These are phyloP conservation scores for Dactylella cylindrospora DNA, from an alignment of 2,329 filamentous ascomycete genomes.

Conservation along the genomic window DNA sequence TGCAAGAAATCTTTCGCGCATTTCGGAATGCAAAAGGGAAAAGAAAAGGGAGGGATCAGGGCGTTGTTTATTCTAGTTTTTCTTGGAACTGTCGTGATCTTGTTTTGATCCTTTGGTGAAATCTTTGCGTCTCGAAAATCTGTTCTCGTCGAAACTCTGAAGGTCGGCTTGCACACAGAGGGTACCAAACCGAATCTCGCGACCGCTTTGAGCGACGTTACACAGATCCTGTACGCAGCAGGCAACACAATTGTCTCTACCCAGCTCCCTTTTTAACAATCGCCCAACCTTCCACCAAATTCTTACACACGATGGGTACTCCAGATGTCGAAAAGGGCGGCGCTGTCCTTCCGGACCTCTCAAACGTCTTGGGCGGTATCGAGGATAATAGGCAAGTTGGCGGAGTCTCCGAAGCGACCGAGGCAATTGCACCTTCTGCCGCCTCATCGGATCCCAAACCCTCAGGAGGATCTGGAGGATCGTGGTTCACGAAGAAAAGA, in stretches of 20 bases:
- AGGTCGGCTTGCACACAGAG: not conserved
- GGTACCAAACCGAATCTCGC: no score
- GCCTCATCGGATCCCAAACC: constrained; percentile 10
- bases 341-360: constrained; percentile 20
- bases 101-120: not conserved
- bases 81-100: no score
- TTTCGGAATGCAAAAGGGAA: constrained; percentile 30
- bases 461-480: not conserved
- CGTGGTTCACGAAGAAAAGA: constrained; percentile 41
- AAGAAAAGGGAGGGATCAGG: constrained; percentile 2
- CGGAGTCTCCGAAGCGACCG: constrained; percentile 11
- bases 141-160: not conserved
- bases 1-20: constrained; percentile 14
- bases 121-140: not conserved
- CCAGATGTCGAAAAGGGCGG: constrained; percentile 28
- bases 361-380: constrained; percentile 35
- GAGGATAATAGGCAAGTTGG: constrained; percentile 20
- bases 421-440: constrained; percentile 19
- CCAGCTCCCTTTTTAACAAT: no score
- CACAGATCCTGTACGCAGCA: not conserved
- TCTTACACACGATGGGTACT: constrained; percentile 2
- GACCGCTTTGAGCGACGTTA: constrained; percentile 6
- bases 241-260: constrained; percentile 11
- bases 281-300: not conserved
- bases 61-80: no score